Percentiles rank a stretch among this genome's conserved stretches.
phyloP scores from a whole-genome alignment of 2,329 filamentous ascomycete genomes.

The Chaetomiaceae sp. region DNA sequence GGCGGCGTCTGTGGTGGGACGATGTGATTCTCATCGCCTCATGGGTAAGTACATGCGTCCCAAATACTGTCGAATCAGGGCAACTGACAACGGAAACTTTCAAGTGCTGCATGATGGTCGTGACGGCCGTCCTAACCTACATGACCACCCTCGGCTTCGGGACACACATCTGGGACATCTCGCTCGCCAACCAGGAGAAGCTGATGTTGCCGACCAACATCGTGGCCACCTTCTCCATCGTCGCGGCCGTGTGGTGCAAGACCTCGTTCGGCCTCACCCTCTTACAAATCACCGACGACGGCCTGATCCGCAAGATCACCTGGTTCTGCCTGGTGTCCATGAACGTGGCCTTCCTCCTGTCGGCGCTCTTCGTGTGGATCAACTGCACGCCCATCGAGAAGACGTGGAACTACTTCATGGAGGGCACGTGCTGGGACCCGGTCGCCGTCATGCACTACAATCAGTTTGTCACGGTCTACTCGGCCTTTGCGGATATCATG shows the following conservation, averaged over 20 bases:
- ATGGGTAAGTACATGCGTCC: slow-evolving; percentile 23
- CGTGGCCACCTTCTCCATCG: slow-evolving; percentile 28
- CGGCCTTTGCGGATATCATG: slow-evolving; percentile 28
- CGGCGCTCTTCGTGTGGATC: slow-evolving; percentile 26
- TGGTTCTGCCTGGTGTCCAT: slow-evolving; percentile 33
- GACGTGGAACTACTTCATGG: slow-evolving; percentile 21
- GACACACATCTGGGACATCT: slow-evolving; percentile 23
- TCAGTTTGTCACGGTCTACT: slow-evolving; percentile 23
- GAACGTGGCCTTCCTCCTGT: slow-evolving; percentile 28
- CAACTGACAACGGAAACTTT: too few species aligned
- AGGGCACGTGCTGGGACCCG: slow-evolving; percentile 27
- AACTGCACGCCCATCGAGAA: slow-evolving; percentile 26
- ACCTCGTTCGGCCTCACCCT: slow-evolving; percentile 37
- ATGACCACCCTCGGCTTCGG: slow-evolving; percentile 22
- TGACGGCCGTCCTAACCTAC: slow-evolving; percentile 17
- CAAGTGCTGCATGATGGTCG: slow-evolving; percentile 17
- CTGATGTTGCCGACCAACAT: slow-evolving; percentile 18
- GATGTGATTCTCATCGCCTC: slow-evolving; percentile 24
- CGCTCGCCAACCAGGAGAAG: slow-evolving; percentile 18
- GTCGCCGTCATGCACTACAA: slow-evolving; percentile 23
- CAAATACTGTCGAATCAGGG: too few species aligned
- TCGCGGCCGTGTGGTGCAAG: slow-evolving; percentile 34
- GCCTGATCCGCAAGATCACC: slow-evolving; percentile 26
- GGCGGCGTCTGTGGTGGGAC: slow-evolving; percentile 26
- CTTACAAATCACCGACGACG: slow-evolving; percentile 31